A percentile compares a stretch with the other conserved stretches of the same genome.
Evolutionary conservation across 345 rosid genomes (phyloP).

Genomic region (Eucalyptus tenuipes): DNA sequence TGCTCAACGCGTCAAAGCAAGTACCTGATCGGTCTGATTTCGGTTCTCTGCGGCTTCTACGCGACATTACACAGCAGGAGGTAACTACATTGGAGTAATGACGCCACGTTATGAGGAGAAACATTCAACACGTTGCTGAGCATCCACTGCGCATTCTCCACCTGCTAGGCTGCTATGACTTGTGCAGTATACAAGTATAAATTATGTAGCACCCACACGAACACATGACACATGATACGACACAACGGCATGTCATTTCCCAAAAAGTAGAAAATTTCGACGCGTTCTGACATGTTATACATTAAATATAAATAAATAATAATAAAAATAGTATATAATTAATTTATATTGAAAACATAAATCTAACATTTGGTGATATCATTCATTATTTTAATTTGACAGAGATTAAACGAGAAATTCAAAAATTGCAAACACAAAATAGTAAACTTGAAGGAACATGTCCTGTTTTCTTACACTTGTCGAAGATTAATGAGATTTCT

Average conservation of each 20-base stretch:
- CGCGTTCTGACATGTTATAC: rapidly evolving
- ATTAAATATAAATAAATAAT: no score
- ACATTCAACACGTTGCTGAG: background rate
- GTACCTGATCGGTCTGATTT: background rate
- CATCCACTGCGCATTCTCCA: background rate
- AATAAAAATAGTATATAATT: no score
- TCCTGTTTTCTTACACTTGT: no score
- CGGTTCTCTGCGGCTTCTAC: background rate
- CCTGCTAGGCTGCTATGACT: background rate
- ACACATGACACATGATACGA: rapidly evolving
- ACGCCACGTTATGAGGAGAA: background rate
- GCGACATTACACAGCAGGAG: background rate
- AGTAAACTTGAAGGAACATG: no score
- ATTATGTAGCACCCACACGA: rapidly evolving
- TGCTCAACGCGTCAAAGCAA: background rate
- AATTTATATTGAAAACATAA: no score
- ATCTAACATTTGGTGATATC: no score
- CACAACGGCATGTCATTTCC: rapidly evolving
- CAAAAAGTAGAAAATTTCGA: rapidly evolving
- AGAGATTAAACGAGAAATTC: no score
- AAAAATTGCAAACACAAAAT: no score
- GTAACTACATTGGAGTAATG: background rate
- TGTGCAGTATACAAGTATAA: background rate
- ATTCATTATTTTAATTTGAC: no score
- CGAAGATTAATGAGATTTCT: no score